Base-by-base conservation (phyloP, 352 stramenopile species). In the Globisporangium cederbergense region DNA sequence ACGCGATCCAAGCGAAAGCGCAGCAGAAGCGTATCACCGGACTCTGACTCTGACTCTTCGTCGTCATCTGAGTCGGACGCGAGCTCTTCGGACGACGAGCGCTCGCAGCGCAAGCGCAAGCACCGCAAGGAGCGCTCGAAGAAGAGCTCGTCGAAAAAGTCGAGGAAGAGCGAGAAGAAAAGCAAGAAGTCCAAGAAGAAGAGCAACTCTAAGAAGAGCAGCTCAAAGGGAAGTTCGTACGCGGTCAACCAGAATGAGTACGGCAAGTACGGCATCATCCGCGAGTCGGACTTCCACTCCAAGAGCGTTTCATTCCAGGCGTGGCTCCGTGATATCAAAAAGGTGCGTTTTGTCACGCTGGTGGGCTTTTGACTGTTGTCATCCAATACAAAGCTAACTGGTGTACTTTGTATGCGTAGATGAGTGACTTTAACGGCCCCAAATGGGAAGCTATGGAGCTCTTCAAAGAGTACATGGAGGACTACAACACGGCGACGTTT, bases 401-500 rank as follows among this genome's bases (percentile, higher is more conserved):
- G 18, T 60, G 1, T 28, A 28, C 25, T 49, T 8, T 20, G 13
- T 36, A 56, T 2, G 2, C 9, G 13, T 62, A 88, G 69, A 90
- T 95, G 51, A 66, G 70, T 25, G 84, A 93, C 58, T 92, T 95
- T 30, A 93, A 92, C 50, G 87, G 87, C 20, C 83, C 88, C 64
- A 94, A 95, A 69, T 91, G 81, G 75, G 83, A 97, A 54, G 81
- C 85, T 22, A 94, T 95, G 83, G 85, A 97, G 72, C 75, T 94
- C 53, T 97, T 97, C 65, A 85, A 88, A 36, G 83, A 93, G 73
- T 98, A 98, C 81, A 96, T 96, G 71, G 97, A 99, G 77, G 97
- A 99, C 81, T 99, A 96, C 87, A 99, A 99, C 76, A 99, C 97
- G 36, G 96, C 91, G 42, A 99, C 97, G 11, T 68, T 99, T 36